These are phyloP conservation scores for Waltergamsia citrina DNA, from an alignment of 2,329 filamentous ascomycete species.

Conservation along the genomic window DNA sequence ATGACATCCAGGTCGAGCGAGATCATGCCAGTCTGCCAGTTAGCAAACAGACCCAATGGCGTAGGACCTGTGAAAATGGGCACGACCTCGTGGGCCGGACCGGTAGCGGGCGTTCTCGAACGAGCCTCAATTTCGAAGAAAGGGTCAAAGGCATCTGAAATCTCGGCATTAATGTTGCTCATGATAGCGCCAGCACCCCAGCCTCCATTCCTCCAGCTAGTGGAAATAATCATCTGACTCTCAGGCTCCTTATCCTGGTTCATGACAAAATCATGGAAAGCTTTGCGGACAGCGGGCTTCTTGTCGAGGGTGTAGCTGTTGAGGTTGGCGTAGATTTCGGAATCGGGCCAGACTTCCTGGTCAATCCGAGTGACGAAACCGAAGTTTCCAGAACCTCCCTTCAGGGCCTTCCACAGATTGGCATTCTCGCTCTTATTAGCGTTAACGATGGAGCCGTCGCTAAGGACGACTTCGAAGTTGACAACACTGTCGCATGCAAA, in stretches of 20 bases:
- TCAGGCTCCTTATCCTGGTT: slow-evolving; percentile 13
- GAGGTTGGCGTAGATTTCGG: slow-evolving; percentile 18
- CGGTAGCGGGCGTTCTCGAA: slow-evolving; percentile 12
- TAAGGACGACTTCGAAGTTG: slow-evolving; percentile 31
- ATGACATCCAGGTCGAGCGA: slow-evolving; percentile 17
- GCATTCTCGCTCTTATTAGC: slow-evolving; percentile 29
- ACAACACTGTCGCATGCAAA: slow-evolving; percentile 32
- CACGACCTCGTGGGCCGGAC: slow-evolving; percentile 15
- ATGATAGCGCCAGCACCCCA: slow-evolving; percentile 12
- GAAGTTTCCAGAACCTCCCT: slow-evolving; percentile 39
- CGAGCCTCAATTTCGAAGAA: slow-evolving; percentile 10
- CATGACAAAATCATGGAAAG: slow-evolving; percentile 16
- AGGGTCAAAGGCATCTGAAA: slow-evolving; percentile 13
- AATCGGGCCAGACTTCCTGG: slow-evolving; percentile 8
- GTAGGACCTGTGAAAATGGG: slow-evolving; percentile 20
- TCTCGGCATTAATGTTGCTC: slow-evolving; percentile 15
- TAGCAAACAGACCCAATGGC: slow-evolving; percentile 17
- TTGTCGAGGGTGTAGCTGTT: slow-evolving; percentile 12
- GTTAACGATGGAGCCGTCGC: slow-evolving; percentile 27
- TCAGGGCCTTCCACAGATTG: slow-evolving; percentile 45
- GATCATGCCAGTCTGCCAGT: slow-evolving; percentile 21
- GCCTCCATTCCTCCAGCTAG: slow-evolving; percentile 10
- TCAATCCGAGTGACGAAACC: slow-evolving; percentile 39
- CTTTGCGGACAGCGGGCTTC: slow-evolving; percentile 13
- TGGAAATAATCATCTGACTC: slow-evolving; percentile 17